These are phyloP conservation scores for Solanum clarkiae DNA, from an alignment of 257 asterid genomes.

Conservation along the genomic window DNA sequence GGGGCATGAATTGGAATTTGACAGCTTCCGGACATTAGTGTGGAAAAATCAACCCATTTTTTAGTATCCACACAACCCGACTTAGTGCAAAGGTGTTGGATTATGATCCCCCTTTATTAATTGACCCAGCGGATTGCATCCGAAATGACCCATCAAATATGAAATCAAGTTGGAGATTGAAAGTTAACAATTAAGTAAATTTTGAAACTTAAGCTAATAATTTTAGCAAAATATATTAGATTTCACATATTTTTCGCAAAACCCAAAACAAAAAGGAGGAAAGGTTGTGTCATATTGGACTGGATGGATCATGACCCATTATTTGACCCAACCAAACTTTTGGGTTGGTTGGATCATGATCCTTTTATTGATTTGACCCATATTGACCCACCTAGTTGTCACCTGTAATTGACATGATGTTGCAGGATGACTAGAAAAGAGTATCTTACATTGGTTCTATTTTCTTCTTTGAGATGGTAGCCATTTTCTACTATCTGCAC, in stretches of 20 bases:
- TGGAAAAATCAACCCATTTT: not conserved
- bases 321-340: not conserved
- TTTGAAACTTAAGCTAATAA: not conserved
- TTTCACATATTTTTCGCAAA: not conserved
- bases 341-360: not conserved
- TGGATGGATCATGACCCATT: not conserved
- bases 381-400: not conserved
- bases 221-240: not conserved
- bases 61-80: not conserved
- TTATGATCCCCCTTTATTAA: not conserved
- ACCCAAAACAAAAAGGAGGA: not conserved
- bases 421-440: slow-evolving; percentile 2
- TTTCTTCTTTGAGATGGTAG: slow-evolving; percentile 46
- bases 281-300: not conserved
- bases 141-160: not conserved
- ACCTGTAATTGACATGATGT: not conserved
- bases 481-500: slow-evolving; percentile 73
- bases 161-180: not conserved
- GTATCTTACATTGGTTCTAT: slow-evolving; percentile 36
- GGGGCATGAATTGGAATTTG: not conserved
- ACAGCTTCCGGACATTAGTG: not conserved
- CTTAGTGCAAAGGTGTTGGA: not conserved
- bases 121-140: not conserved
- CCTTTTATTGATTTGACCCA: not conserved
- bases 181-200: not conserved